Conservation (phyloP, 176 grass and related monocot species). For the Juncus effusus region DNA sequence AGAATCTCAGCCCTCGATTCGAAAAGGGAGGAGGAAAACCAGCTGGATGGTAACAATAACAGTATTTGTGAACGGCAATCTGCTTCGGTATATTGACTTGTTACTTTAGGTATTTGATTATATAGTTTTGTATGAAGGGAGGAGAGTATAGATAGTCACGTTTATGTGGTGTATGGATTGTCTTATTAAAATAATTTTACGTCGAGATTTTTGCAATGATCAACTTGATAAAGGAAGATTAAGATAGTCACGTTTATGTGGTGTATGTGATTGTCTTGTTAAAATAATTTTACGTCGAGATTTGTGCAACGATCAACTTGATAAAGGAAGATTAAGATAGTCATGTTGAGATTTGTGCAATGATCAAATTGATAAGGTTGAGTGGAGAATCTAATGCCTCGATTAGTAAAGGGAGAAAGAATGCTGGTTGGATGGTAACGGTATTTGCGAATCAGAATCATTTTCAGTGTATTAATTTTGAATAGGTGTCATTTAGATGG, state of each 20-base stretch:
- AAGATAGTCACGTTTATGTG: too few relatives aligned
- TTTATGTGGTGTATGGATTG: not conserved
- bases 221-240: slow-evolving; percentile 43
- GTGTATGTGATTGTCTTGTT: not conserved
- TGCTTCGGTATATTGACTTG: slow-evolving; percentile 6
- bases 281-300: slow-evolving; percentile 19
- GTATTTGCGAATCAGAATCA: not conserved
- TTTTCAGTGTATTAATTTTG: slow-evolving; percentile 6
- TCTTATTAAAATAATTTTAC: not conserved
- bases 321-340: slow-evolving; percentile 14
- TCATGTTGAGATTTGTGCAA: slow-evolving; percentile 37
- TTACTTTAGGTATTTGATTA: slow-evolving; percentile 6
- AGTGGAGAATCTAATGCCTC: slow-evolving; percentile 39
- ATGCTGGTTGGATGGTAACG: slow-evolving; percentile 9
- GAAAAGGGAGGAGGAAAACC: slow-evolving; percentile 2
- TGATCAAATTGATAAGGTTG: slow-evolving; percentile 53
- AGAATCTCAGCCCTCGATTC: slow-evolving; percentile 40
- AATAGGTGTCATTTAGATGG: too few relatives aligned
- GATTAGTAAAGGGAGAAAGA: slow-evolving; percentile 16
- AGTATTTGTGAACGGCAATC: not conserved
- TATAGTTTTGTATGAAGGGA: slow-evolving; percentile 3
- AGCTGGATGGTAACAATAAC: slow-evolving; percentile 3
- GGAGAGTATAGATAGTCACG: slow-evolving; percentile 4
- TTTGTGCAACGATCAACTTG: slow-evolving; percentile 58
- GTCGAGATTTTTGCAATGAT: slow-evolving; percentile 45